phyloP scores from a whole-genome alignment of 2,329 filamentous ascomycete species.

The Nemania diffusa region DNA sequence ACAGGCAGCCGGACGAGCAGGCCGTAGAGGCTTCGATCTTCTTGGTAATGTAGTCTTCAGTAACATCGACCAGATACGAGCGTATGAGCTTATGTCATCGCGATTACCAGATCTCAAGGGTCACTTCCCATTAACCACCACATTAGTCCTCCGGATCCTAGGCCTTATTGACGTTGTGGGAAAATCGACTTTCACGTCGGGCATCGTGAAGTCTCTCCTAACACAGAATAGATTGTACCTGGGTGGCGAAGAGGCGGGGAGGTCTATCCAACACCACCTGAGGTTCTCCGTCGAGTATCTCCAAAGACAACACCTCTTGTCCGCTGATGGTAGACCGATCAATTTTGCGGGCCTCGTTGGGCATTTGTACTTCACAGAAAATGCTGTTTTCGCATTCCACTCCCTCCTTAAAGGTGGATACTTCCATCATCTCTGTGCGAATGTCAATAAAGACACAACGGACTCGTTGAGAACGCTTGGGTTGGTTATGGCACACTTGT shows the following conservation, averaged over 20 bases:
- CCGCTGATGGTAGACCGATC: constrained; percentile 68
- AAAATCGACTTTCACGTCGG: constrained; percentile 68
- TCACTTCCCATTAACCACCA: constrained; percentile 81
- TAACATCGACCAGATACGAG: constrained; percentile 68
- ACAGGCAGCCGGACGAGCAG: constrained; percentile 80
- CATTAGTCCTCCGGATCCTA: constrained; percentile 75
- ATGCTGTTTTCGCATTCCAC: constrained; percentile 80
- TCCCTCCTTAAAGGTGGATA: constrained; percentile 69
- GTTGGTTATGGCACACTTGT: constrained; percentile 76
- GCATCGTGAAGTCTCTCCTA: constrained; percentile 72
- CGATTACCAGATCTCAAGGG: constrained; percentile 78
- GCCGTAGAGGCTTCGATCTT: constrained; percentile 82
- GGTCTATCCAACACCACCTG: constrained; percentile 78
- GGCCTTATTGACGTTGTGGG: constrained; percentile 74
- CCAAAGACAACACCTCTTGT: constrained; percentile 73
- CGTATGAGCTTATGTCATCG: constrained; percentile 76
- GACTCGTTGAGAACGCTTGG: constrained; percentile 62
- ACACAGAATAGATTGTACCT: constrained; percentile 77
- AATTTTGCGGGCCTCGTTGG: constrained; percentile 78
- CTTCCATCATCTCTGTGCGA: constrained; percentile 33
- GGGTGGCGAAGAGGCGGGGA: constrained; percentile 73
- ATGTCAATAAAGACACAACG: neutral
- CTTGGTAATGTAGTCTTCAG: constrained; percentile 86
- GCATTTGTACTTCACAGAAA: constrained; percentile 81
- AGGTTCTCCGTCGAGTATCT: constrained; percentile 86